Evolutionary conservation across 768 basidiomycete genomes (phyloP), one percentile per base, ranked within the genome.

Genomic region (Xerocomellus amylosporus): DNA sequence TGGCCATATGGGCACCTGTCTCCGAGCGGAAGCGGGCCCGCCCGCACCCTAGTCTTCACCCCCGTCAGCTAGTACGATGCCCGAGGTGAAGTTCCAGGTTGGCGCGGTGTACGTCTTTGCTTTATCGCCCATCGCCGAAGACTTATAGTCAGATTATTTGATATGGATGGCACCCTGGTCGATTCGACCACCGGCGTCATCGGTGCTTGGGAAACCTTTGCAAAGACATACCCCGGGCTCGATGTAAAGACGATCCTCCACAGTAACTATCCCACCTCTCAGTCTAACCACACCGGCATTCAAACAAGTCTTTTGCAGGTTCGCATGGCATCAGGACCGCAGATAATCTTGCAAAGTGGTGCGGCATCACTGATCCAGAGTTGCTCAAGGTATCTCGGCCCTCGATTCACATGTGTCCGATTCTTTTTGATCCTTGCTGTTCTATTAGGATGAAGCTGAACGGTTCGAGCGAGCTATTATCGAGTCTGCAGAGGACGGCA

Each of bases 311-410:
- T 37, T 45, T 28, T 31, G 20, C 67, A 89, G 87, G 81, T 49
- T 77, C 88, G 19, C 93, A 95, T 68, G 93, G 93, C 30, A 82
- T 93, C 41, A 82, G 93, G 53, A 92, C 90, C 0, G 78, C 84
- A 8, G 93, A 95, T 62, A 93, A 91, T 70, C 77, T 95, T 52
- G 78, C 73, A 63, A 84, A 74, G 41, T 81, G 85, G 72, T 93
- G 90, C 64, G 80, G 82, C 2, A 77, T 93, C 56, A 74, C 78
- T 17, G 85, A 88, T 64, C 79, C 81, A 8, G 77, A 79, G n/a
- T 76, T 85, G 59, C 81, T 93, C 8, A 79, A 88, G 76, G 92
- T 91, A 52, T 58, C 69, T 43, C 31, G 38, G 36, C 7, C 40
- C 42, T 39, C 6, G 14, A 20, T 39, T 46, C 8, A 14, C 8